Conservation (phyloP, 2,329 filamentous ascomycete genomes). For the Penicillium expansum region DNA sequence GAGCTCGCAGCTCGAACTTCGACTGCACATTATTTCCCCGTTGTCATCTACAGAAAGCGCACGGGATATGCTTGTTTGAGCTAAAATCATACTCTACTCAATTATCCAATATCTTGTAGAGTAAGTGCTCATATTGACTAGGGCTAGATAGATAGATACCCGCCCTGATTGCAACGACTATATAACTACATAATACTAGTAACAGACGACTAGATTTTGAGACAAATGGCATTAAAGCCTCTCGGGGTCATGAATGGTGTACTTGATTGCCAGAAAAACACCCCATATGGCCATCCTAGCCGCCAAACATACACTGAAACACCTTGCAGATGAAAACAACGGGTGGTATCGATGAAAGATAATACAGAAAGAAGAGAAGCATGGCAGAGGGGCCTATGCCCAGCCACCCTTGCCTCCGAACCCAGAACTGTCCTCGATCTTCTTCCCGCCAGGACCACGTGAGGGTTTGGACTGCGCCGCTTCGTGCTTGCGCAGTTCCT, state of each 20-base stretch:
- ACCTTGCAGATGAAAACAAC: not conserved
- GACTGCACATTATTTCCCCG: not conserved
- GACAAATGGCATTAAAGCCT: not conserved
- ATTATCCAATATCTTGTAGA: not conserved
- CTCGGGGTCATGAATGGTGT: not conserved
- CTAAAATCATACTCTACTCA: constrained; percentile 10
- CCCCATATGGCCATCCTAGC: not conserved
- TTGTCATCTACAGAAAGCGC: not conserved
- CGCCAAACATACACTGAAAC: not conserved
- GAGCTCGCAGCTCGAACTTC: not conserved
- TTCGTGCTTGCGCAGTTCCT: constrained; percentile 86
- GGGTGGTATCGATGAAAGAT: constrained; percentile 9
- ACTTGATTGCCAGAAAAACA: not conserved
- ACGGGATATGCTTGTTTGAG: constrained; percentile 4
- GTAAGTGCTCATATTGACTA: not conserved
- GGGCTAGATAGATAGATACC: not conserved
- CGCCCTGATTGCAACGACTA: not conserved
- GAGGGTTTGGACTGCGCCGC: constrained; percentile 79
- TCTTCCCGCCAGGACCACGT: constrained; percentile 47
- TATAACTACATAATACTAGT: not conserved
- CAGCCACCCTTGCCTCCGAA: constrained; percentile 40
- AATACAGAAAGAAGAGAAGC: not conserved
- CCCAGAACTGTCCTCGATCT: constrained; percentile 44
- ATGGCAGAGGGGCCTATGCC: constrained; percentile 14
- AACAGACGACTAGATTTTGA: not conserved